A percentile compares a stretch with the other conserved stretches of the same genome.
Conservation (phyloP, 2,329 filamentous ascomycete genomes). For the Colletotrichum melonis region DNA sequence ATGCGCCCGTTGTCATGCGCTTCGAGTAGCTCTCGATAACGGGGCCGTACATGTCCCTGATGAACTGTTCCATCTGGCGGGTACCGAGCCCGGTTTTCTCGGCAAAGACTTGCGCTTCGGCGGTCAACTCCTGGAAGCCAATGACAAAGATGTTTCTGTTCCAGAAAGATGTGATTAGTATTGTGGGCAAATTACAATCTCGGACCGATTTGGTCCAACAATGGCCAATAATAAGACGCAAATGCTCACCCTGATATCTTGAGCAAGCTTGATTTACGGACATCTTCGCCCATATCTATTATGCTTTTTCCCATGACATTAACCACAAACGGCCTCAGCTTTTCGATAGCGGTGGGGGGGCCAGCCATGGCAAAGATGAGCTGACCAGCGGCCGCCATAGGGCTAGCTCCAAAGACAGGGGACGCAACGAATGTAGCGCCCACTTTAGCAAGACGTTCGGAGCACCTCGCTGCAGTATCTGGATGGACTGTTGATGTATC, state of each 20-base stretch:
- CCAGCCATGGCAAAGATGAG: slow-evolving; percentile 55
- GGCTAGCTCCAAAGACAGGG: slow-evolving; percentile 55
- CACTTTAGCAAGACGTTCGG: slow-evolving; percentile 11
- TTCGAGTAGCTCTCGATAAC: slow-evolving; percentile 42
- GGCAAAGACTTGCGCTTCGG: slow-evolving; percentile 45
- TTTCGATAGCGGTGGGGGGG: slow-evolving; percentile 44
- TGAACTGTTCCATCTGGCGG: slow-evolving; percentile 41
- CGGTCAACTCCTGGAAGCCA: slow-evolving; percentile 41
- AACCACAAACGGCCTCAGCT: slow-evolving; percentile 51
- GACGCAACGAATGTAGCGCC: slow-evolving; percentile 46
- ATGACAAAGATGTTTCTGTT: slow-evolving; percentile 48
- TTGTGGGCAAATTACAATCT: not conserved
- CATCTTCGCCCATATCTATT: slow-evolving; percentile 55
- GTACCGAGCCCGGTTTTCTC: slow-evolving; percentile 43
- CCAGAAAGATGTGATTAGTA: not conserved
- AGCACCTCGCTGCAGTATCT: slow-evolving; percentile 42
- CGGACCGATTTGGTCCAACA: not conserved
- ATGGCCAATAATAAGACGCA: not conserved
- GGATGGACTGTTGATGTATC: slow-evolving; percentile 44
- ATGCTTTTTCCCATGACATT: slow-evolving; percentile 52
- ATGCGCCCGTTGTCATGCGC: slow-evolving; percentile 42
- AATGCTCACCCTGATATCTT: slow-evolving; percentile 52
- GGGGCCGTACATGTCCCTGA: slow-evolving; percentile 44
- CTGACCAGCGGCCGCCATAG: slow-evolving; percentile 54
- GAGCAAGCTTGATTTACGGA: slow-evolving; percentile 51